Conservation (phyloP, 2,329 filamentous ascomycete species). For the Claviceps paspali region DNA sequence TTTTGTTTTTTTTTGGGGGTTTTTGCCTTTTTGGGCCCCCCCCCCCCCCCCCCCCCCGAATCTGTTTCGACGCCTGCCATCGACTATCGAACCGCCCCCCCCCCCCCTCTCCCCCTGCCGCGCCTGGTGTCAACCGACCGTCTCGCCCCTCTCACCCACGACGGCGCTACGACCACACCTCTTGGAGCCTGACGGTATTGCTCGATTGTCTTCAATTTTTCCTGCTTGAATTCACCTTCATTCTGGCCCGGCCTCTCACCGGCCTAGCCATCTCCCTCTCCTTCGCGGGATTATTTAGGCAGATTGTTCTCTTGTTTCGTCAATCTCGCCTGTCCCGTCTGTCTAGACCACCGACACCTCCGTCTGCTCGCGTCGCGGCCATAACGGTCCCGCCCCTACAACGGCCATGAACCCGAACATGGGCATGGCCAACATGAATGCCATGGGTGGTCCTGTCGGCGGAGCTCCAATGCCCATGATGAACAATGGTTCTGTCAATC, state of each 20-base stretch:
- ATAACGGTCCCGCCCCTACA: constrained; percentile 6
- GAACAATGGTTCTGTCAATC: constrained; percentile 34
- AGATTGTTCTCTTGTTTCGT: constrained; percentile 5
- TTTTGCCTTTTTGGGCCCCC: no score
- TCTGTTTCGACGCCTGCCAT: constrained; percentile 6
- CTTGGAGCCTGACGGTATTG: constrained; percentile 16
- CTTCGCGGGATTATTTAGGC: constrained; percentile 4
- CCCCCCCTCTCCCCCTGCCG: constrained; percentile 3
- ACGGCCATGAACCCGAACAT: constrained; percentile 43
- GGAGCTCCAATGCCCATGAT: constrained; percentile 48
- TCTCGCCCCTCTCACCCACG: constrained; percentile 12
- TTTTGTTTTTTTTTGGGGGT: no score
- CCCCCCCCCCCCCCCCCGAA: not conserved
- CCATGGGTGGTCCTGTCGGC: constrained; percentile 53
- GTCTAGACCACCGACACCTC: constrained; percentile 6
- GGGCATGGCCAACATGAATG: constrained; percentile 54
- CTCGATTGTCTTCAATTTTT: not conserved
- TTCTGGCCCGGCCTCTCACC: constrained; percentile 13
- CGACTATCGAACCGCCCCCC: constrained; percentile 1
- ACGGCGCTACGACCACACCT: constrained; percentile 15
- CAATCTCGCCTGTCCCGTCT: constrained; percentile 8
- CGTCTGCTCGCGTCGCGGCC: constrained; percentile 6
- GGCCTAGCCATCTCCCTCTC: constrained; percentile 9
- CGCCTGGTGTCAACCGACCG: constrained; percentile 6
- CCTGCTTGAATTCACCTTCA: not conserved